Evolutionary conservation across 2,329 filamentous ascomycete species (phyloP).

Genomic region (Diplodia mutila): DNA sequence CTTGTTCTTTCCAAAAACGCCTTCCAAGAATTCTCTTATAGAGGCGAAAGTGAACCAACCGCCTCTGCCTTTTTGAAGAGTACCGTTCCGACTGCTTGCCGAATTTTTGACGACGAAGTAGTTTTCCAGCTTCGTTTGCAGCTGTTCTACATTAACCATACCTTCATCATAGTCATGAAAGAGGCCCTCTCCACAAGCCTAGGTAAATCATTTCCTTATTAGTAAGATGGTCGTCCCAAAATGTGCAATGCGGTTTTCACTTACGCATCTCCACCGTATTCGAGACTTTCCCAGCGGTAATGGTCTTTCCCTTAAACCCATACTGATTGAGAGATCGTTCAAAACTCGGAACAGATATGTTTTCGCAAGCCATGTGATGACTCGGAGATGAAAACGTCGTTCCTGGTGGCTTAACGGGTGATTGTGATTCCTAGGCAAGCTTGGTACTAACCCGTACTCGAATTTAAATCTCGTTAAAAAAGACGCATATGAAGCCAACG

Average conservation of each 20-base stretch:
- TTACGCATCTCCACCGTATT: not conserved
- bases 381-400: too few relatives aligned
- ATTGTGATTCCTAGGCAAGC: too few relatives aligned
- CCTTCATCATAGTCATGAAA: not conserved
- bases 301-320: not conserved
- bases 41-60: not conserved
- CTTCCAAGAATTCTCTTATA: not conserved
- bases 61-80: not conserved
- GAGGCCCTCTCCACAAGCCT: not conserved
- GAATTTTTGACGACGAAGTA: not conserved
- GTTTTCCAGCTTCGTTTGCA: not conserved
- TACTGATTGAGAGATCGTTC: not conserved
- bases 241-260: not conserved
- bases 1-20: too few relatives aligned
- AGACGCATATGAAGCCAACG: too few relatives aligned
- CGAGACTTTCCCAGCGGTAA: not conserved
- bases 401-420: too few relatives aligned
- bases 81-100: not conserved
- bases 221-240: not conserved
- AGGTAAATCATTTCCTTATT: not conserved
- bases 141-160: not conserved
- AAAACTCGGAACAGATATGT: not conserved
- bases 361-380: not conserved
- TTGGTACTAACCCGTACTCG: too few relatives aligned
- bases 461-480: too few relatives aligned